Evolutionary conservation across 1,139 yeast species (phyloP), one percentile per base, ranked within the genome.

Genomic region (Meyerozyma elateridarum): DNA sequence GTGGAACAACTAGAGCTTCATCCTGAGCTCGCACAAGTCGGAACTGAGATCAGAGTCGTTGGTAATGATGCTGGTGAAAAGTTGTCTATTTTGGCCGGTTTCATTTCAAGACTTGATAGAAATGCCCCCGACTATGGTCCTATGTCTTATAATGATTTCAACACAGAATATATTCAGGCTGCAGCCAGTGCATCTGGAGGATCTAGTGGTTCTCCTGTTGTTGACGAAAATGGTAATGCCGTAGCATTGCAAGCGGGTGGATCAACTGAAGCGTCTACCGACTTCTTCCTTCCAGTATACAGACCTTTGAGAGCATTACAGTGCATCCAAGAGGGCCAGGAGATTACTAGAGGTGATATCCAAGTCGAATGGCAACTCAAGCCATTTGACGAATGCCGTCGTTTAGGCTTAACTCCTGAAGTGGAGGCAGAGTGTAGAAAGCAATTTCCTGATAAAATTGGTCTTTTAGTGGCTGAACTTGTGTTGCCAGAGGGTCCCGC

Each of bases 21-120:
- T 39, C 97, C 97, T 0, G 89, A 85, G 15, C 63, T 82, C 38
- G 96, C 96, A 16, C 72, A 74, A 48, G 87, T 89, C 14, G 96
- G 96, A 22, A 79, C 88, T 24, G 96, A 89, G 53, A 88, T 89
- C 47, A 72, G 96, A 52, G 96, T 89, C 21, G 89, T 88, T 28
- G 96, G 96, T 65, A 89, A 89, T 56, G 96, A 89, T 62, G 95
- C 95, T 5, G 96, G 96, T 51, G 96, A 89, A 55, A 88, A 88
- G 56, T 65, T 89, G 35, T 82, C 94, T 30, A 89, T 89, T 49
- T 63, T 88, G 42, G 77, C 95, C 2, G 96, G 96, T 20, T 85
- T 88, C 54, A 88, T 89, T 33, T 81, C 94, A 29, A 75, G 96
- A 56, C 61, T 88, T 38, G 96, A 89, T 58, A 77, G 96, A 65